phyloP scores from a whole-genome alignment of 2,329 filamentous ascomycete genomes.

The Rosellinia necatrix region DNA sequence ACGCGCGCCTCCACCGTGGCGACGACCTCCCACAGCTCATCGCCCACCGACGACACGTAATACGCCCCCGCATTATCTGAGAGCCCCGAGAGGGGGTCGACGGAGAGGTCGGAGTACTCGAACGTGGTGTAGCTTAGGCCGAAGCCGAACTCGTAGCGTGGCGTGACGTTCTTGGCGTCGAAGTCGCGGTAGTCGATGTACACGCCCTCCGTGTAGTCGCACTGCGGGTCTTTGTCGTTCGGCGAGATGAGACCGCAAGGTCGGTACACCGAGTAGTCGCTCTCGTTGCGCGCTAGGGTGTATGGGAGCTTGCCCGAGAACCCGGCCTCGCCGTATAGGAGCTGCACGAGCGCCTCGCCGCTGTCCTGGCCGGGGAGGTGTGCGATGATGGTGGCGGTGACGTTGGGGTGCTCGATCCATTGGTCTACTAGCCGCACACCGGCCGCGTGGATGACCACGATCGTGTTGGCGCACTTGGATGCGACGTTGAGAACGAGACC shows the following conservation, averaged over 20 bases:
- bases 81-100: conserved; percentile 27
- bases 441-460: conserved; percentile 67
- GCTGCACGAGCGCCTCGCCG: conserved; percentile 58
- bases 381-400: conserved; percentile 66
- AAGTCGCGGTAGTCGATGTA: conserved; percentile 61
- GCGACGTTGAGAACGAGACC: conserved; percentile 63
- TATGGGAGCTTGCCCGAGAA: conserved; percentile 66
- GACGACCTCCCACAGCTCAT: conserved; percentile 66
- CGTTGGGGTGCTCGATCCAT: conserved; percentile 68
- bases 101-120: conserved; percentile 48
- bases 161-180: conserved; percentile 50
- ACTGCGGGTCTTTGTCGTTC: conserved; percentile 59
- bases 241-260: conserved; percentile 48
- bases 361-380: conserved; percentile 70
- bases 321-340: conserved; percentile 61
- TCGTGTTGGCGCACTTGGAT: conserved; percentile 62
- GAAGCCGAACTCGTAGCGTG: conserved; percentile 59
- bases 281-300: conserved; percentile 59
- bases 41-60: conserved; percentile 53
- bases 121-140: conserved; percentile 63
- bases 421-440: conserved; percentile 65
- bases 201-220: conserved; percentile 61
- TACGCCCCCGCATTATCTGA: conserved; percentile 22
- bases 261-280: conserved; percentile 56
- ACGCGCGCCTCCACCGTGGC: conserved; percentile 64